Conservation (phyloP, 192 early-diverging fungal genomes). For the Coemansia biformis region DNA sequence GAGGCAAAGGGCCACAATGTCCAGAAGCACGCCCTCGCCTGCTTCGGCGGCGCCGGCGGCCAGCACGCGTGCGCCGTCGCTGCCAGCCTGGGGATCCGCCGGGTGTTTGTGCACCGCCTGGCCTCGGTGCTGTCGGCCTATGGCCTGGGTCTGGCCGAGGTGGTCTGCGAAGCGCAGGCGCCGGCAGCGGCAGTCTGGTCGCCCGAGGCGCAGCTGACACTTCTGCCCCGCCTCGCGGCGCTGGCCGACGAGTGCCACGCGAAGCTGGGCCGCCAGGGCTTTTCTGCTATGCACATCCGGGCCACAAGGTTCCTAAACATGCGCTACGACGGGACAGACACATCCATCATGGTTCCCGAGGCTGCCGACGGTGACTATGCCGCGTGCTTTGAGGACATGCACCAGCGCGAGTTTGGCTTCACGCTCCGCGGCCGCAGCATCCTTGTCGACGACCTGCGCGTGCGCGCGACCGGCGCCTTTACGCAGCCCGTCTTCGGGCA, state of each 20-base stretch:
- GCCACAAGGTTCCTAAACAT: constrained; percentile 77
- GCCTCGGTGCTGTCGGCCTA: constrained; percentile 92
- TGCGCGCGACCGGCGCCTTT: constrained; percentile 70
- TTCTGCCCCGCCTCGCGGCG: constrained; percentile 53
- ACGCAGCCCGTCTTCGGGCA: constrained; percentile 7
- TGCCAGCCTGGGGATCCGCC: constrained; percentile 72
- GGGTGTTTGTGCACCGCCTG: constrained; percentile 81
- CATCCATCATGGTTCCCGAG: constrained; percentile 82
- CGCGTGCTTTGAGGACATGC: constrained; percentile 62
- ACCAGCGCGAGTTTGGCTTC: constrained; percentile 95
- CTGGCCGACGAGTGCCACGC: constrained; percentile 48
- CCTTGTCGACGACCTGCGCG: constrained; percentile 86
- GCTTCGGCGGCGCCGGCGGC: constrained; percentile 94
- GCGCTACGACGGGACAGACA: constrained; percentile 91
- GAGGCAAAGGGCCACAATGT: constrained; percentile 90
- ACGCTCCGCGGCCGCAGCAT: constrained; percentile 73
- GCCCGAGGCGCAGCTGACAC: constrained; percentile 20
- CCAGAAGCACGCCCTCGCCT: constrained; percentile 74
- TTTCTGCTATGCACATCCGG: constrained; percentile 50
- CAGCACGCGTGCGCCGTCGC: constrained; percentile 97
- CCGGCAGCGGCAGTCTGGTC: constrained; percentile 61
- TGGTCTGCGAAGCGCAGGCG: constrained; percentile 86
- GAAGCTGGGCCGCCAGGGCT: constrained; percentile 68
- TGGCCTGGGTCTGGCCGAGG: constrained; percentile 83
- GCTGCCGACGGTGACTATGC: constrained; percentile 56